These are phyloP conservation scores for Aureobasidium pullulans DNA, from an alignment of 2,329 filamentous ascomycete species.

Conservation along the genomic window DNA sequence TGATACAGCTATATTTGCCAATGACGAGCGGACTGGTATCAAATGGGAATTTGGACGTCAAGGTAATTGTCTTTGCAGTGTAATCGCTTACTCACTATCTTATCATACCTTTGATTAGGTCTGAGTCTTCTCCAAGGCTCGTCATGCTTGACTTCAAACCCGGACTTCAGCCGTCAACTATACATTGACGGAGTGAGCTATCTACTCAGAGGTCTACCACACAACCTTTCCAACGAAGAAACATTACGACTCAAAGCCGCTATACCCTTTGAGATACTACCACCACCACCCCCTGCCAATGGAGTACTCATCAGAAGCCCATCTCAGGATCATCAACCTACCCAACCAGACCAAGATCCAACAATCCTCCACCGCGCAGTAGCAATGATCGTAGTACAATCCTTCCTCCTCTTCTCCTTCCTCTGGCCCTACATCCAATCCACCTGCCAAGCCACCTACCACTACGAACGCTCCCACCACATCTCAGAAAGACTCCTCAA, in stretches of 20 bases:
- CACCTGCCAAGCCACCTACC: slow-evolving; percentile 47
- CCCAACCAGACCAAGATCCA: slow-evolving; percentile 16
- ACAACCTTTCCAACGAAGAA: slow-evolving; percentile 51
- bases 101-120: slow-evolving; percentile 27
- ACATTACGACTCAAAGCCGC: slow-evolving; percentile 44
- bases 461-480: slow-evolving; percentile 60
- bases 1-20: not conserved
- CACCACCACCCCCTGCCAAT: slow-evolving; percentile 2
- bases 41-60: slow-evolving; percentile 47
- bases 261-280: slow-evolving; percentile 34
- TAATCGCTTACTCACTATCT: not conserved
- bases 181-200: slow-evolving; percentile 59
- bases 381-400: slow-evolving; percentile 48
- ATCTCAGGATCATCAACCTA: not conserved
- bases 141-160: slow-evolving; percentile 27
- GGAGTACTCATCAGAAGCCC: not conserved
- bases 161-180: slow-evolving; percentile 50
- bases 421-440: slow-evolving; percentile 54
- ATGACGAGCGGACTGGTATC: slow-evolving; percentile 29
- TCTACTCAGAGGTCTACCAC: slow-evolving; percentile 55
- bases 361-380: slow-evolving; percentile 54
- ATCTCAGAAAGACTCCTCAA: slow-evolving; percentile 53
- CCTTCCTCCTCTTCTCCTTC: slow-evolving; percentile 54
- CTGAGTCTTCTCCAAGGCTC: slow-evolving; percentile 43
- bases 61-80: slow-evolving; percentile 28